phyloP scores from a whole-genome alignment of 2,329 filamentous ascomycete species.

The Fusarium buharicum region DNA sequence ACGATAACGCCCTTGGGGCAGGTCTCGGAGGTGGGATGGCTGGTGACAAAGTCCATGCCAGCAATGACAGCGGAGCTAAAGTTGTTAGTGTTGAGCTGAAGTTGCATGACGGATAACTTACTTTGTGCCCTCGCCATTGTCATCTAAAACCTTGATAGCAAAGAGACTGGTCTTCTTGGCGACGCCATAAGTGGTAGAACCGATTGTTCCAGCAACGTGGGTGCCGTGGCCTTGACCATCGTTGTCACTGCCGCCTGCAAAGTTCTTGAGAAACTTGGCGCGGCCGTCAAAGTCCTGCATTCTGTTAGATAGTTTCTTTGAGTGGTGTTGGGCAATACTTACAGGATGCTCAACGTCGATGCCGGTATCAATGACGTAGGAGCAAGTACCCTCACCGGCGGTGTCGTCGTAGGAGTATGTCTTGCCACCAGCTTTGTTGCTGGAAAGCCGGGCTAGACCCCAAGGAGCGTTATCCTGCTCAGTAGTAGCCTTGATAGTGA shows the following conservation, averaged over 20 bases:
- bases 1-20: conserved; percentile 61
- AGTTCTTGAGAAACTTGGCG: conserved; percentile 48
- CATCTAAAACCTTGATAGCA: conserved; percentile 59
- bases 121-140: conserved; percentile 47
- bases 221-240: conserved; percentile 58
- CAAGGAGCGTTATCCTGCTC: conserved; percentile 53
- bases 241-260: conserved; percentile 34
- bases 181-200: conserved; percentile 51
- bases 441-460: conserved; percentile 54
- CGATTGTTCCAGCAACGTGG: conserved; percentile 51
- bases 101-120: conserved; percentile 9
- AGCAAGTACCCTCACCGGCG: conserved; percentile 55
- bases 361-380: conserved; percentile 61
- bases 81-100: not conserved
- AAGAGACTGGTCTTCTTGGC: conserved; percentile 57
- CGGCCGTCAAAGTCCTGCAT: conserved; percentile 50
- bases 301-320: not conserved
- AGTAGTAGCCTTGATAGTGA: conserved; percentile 44
- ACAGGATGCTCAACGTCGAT: conserved; percentile 53
- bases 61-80: conserved; percentile 56
- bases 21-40: conserved; percentile 50
- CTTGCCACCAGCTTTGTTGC: conserved; percentile 43
- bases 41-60: conserved; percentile 57
- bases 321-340: conserved; percentile 29
- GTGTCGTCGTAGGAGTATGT: conserved; percentile 54